Percentiles rank a stretch among this genome's conserved stretches.
These are phyloP conservation scores for Mrakia blollopis DNA, from an alignment of 768 basidiomycete genomes.

Conservation along the genomic window DNA sequence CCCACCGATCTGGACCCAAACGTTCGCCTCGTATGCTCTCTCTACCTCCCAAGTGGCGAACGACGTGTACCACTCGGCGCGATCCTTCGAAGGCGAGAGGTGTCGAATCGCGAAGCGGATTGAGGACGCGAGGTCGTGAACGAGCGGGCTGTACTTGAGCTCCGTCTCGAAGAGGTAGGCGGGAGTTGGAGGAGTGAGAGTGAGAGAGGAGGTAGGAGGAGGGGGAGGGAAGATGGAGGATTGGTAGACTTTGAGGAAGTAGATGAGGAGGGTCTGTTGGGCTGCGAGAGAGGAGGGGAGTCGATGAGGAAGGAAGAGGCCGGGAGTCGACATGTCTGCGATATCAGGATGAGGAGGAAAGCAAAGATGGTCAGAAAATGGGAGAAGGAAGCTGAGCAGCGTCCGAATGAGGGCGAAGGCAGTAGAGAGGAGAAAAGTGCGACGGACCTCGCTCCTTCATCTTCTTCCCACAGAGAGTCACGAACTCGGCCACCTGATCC, in stretches of 20 bases:
- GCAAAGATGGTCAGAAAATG: background rate
- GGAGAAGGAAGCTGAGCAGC: background rate
- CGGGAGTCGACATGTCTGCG: background rate
- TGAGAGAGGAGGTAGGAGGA: background rate
- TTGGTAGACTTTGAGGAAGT: background rate
- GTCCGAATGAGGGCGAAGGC: too few relatives aligned
- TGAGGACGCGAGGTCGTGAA: conserved; percentile 14
- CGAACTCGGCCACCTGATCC: conserved; percentile 4
- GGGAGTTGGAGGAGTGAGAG: background rate
- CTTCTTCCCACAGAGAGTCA: background rate
- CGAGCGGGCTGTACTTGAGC: background rate
- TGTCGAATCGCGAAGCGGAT: conserved; percentile 12
- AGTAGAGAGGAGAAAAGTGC: background rate
- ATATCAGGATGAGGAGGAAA: too few relatives aligned
- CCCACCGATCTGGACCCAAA: background rate
- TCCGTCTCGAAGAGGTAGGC: conserved; percentile 10
- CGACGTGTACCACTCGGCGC: background rate
- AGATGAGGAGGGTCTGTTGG: conserved; percentile 8
- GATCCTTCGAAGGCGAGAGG: conserved; percentile 2
- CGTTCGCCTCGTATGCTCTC: background rate
- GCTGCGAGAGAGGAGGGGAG: background rate
- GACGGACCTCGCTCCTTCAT: conserved; percentile 21
- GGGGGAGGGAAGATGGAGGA: background rate
- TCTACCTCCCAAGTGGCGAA: conserved; percentile 12
- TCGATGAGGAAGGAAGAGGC: conserved; percentile 10